Evolutionary conservation across 2,329 filamentous ascomycete species (phyloP).

Genomic region (Diaporthe ilicicola): DNA sequence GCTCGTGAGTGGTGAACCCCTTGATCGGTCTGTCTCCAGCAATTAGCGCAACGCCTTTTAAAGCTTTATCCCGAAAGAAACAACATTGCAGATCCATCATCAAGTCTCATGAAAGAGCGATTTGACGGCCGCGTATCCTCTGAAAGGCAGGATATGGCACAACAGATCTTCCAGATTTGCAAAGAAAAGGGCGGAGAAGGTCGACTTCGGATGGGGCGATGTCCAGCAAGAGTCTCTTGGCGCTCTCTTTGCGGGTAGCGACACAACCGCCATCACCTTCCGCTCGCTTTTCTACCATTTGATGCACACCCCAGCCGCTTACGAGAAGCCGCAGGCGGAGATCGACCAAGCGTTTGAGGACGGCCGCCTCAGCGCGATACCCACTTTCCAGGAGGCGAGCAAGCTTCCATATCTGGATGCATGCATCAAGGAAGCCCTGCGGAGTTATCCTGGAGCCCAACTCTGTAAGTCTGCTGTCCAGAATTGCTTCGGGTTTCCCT

Average conservation of each 20-base stretch:
- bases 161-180: constrained; percentile 6
- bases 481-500: rapidly evolving
- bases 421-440: constrained; percentile 45
- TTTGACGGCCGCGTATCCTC: not conserved
- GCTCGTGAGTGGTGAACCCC: not conserved
- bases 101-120: not conserved
- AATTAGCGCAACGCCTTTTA: not conserved
- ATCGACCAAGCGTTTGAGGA: constrained; percentile 35
- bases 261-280: constrained; percentile 36
- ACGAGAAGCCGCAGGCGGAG: constrained; percentile 35
- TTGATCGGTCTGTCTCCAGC: not conserved
- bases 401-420: constrained; percentile 44
- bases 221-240: not conserved
- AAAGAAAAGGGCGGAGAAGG: not conserved
- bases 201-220: not conserved
- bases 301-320: constrained; percentile 34
- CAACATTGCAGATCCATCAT: not conserved
- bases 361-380: constrained; percentile 23
- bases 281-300: constrained; percentile 40
- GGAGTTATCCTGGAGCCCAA: not conserved
- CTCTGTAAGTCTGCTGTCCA: not conserved
- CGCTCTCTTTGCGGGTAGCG: constrained; percentile 51
- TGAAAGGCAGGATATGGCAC: constrained; percentile 1
- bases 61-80: not conserved
- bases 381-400: constrained; percentile 39